Conservation (phyloP, 2,329 filamentous ascomycete species). For the Drechslerella coelobrocha region DNA sequence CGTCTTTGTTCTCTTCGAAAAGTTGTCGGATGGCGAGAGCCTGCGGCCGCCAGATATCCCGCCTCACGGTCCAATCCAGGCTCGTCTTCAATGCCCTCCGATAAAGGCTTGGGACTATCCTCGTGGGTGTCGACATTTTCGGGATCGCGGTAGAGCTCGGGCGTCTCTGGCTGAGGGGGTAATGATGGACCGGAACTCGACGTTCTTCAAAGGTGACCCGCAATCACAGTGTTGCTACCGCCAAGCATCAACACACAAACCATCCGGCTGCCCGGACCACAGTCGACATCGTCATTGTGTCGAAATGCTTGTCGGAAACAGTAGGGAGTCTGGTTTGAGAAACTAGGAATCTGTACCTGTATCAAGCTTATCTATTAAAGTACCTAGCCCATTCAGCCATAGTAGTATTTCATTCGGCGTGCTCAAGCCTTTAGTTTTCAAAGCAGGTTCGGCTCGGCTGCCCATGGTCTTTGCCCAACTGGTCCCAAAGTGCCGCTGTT, state of each 20-base stretch:
- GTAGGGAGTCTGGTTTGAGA: too few species aligned
- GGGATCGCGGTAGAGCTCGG: background rate
- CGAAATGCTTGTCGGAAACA: background rate
- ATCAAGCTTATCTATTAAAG: too few species aligned
- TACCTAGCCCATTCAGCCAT: too few species aligned
- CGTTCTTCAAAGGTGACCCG: background rate
- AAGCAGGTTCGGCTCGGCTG: too few species aligned
- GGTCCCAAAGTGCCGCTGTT: too few species aligned
- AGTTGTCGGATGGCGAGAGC: constrained; percentile 93
- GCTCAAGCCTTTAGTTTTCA: too few species aligned
- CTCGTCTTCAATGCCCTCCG: constrained; percentile 90
- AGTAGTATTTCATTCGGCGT: too few species aligned
- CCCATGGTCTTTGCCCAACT: too few species aligned
- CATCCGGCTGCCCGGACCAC: background rate
- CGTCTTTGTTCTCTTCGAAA: constrained; percentile 89
- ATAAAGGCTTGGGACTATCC: constrained; percentile 67
- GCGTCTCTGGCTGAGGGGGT: background rate
- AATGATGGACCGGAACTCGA: background rate
- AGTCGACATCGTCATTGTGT: constrained; percentile 4
- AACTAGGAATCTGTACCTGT: too few species aligned
- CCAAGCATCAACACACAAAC: background rate
- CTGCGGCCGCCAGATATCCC: constrained; percentile 92
- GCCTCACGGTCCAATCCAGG: constrained; percentile 93
- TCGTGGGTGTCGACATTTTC: constrained; percentile 60
- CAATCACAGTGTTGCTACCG: background rate